Conservation (phyloP, 2,329 filamentous ascomycete genomes). For the Westerdykella aurantiaca region DNA sequence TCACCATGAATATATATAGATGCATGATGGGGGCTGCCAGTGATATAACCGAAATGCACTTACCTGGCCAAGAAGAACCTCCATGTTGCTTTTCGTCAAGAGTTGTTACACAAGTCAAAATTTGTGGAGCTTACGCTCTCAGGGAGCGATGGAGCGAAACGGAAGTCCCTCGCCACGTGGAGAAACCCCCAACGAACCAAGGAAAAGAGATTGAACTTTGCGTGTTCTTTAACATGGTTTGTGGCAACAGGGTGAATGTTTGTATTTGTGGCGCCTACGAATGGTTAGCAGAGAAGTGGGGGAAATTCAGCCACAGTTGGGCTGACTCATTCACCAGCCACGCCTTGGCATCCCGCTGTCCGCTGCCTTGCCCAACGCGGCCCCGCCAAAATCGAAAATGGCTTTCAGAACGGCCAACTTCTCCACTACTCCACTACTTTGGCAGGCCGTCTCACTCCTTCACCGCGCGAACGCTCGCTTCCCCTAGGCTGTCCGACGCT, state of each 20-base stretch:
- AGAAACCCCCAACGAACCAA: too few species aligned
- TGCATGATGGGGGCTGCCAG: neutral
- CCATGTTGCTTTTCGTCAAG: constrained; percentile 53
- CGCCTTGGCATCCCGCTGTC: neutral
- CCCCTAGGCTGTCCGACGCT: too few species aligned
- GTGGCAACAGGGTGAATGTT: neutral
- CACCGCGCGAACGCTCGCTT: too few species aligned
- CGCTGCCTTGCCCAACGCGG: neutral
- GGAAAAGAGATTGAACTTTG: too few species aligned
- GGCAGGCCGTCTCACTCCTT: too few species aligned
- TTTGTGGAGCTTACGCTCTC: neutral
- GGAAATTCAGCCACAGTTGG: too few species aligned
- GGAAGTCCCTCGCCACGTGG: too few species aligned
- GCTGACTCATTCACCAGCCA: neutral
- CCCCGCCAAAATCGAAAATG: too few species aligned
- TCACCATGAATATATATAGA: neutral
- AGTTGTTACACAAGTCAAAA: constrained; percentile 3
- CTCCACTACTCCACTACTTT: too few species aligned
- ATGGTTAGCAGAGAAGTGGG: neutral
- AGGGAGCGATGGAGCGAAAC: too few species aligned
- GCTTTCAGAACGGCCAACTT: too few species aligned
- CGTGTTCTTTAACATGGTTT: too few species aligned
- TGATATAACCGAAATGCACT: constrained; percentile 9
- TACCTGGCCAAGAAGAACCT: constrained; percentile 60
- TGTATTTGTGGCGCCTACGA: neutral